These are phyloP conservation scores for Vickermania ingenoplastis DNA, from an alignment of 208 protist genomes.

Conservation along the genomic window DNA sequence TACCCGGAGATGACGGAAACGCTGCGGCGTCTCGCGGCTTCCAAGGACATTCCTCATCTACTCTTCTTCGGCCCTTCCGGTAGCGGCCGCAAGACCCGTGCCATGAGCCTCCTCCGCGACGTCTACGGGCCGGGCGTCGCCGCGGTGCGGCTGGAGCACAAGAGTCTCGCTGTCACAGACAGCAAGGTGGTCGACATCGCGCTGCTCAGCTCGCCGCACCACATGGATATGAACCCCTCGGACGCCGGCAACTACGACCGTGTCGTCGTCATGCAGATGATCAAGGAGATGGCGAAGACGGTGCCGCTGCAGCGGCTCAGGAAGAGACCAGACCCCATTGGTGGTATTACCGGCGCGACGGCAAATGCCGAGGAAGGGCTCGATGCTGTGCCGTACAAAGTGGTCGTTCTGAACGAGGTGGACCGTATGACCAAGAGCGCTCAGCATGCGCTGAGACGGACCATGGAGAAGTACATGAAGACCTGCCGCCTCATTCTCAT, in stretches of 20 bases:
- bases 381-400: constrained; percentile 63
- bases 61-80: constrained; percentile 97
- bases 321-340: no score
- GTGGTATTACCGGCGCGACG: constrained; percentile 9
- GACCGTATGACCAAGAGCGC: constrained; percentile 94
- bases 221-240: constrained; percentile 99
- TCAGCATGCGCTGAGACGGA: constrained; percentile 98
- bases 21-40: constrained; percentile 81
- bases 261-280: constrained; percentile 96
- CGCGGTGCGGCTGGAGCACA: constrained; percentile 85
- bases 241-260: constrained; percentile 97
- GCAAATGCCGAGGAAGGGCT: constrained; percentile 4
- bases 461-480: constrained; percentile 99
- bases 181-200: constrained; percentile 96
- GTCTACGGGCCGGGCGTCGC: constrained; percentile 91
- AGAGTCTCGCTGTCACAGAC: constrained; percentile 79
- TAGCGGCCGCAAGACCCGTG: constrained; percentile 94
- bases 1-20: constrained; percentile 87
- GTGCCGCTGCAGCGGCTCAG: constrained; percentile 56
- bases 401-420: constrained; percentile 97
- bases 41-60: constrained; percentile 94
- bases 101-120: constrained; percentile 91
- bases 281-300: constrained; percentile 98
- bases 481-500: constrained; percentile 97
- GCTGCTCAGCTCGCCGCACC: constrained; percentile 92